Evolutionary conservation across 1,139 yeast genomes (phyloP), one percentile per base, ranked within the genome.

Genomic region (Yamadazyma buinensis): DNA sequence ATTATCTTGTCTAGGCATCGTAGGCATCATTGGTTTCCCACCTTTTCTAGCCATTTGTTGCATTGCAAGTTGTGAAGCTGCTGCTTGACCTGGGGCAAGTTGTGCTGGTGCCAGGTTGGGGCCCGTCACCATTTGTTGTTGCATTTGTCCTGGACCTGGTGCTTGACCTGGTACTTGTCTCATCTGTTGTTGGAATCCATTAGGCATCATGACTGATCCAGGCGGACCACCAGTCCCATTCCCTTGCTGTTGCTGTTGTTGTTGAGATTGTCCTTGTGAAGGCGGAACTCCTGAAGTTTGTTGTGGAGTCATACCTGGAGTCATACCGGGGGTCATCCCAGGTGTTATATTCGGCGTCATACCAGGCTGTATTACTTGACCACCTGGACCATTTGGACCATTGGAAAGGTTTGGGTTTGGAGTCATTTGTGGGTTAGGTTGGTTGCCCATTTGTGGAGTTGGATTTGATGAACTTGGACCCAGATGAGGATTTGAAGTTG

Each of bases 381-480:
- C 5, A 14, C 22, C 8, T 4, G 29, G 23, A 14, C 29, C 29
- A 19, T 18, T 15, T 25, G 29, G 20, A 8, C 15, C 29, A 15
- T 22, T 15, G 7, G 14, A 20, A 7, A n/a, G 23, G 11, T 13
- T 11, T 14, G 30, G 14, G 19, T 22, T 26, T 10, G 33, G 34
- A 18, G 28, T 32, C 24, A 29, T 14, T n/a, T 22, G 42, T 1
- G 61, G 59, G 34, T 48, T 58, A 5, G 55, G 46, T 34, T 50
- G 60, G 32, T 47, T 48, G 5, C 48, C 47, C 52, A 59, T 50
- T 31, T 54, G 64, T 1, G 64, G 66, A 1, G 64, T 57, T 24
- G 54, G 61, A 5, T 49, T 52, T 22, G 48, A 53, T 7, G 63
- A 54, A 23, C 46, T 47, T 1, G 52, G 53, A 1, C 49, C 51